A percentile compares a stretch with the other conserved stretches of the same genome.
Conservation (phyloP, 805 yeast species). For the Danielia reshetovae region DNA sequence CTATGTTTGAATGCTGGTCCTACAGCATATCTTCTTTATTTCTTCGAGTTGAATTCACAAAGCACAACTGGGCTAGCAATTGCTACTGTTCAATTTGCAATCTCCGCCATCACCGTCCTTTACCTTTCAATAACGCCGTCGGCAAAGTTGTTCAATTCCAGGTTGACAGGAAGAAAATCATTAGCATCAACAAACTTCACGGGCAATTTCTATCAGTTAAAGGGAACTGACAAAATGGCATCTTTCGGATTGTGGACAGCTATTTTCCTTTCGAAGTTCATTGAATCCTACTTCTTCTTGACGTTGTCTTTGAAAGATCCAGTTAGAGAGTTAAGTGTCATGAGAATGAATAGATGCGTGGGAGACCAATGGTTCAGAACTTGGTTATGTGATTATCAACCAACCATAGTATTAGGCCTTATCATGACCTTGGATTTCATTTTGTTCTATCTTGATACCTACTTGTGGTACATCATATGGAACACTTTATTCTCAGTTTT, state of each 20-base stretch:
- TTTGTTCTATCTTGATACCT: conserved; percentile 75
- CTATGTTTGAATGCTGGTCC: conserved; percentile 50
- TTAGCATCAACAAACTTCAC: conserved; percentile 44
- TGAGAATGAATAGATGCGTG: conserved; percentile 54
- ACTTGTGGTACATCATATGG: conserved; percentile 82
- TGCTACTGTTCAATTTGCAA: conserved; percentile 50
- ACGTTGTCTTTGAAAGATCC: conserved; percentile 82
- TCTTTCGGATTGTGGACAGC: conserved; percentile 69
- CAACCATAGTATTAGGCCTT: conserved; percentile 50
- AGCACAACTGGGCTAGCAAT: conserved; percentile 38
- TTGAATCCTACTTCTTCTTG: conserved; percentile 92
- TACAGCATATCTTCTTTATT: conserved; percentile 45
- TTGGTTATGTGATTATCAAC: conserved; percentile 51
- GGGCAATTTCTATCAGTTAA: conserved; percentile 50
- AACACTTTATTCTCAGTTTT: conserved; percentile 70
- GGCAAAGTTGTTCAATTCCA: conserved; percentile 45
- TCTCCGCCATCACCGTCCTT: conserved; percentile 51
- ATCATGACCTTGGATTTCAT: conserved; percentile 60
- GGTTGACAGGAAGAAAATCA: conserved; percentile 32
- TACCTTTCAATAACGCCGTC: conserved; percentile 64
- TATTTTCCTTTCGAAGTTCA: conserved; percentile 62
- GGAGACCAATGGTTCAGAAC: conserved; percentile 59
- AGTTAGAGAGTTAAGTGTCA: conserved; percentile 57
- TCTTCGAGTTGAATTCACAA: conserved; percentile 29
- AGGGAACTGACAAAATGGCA: conserved; percentile 52